phyloP scores from a whole-genome alignment of 805 yeast genomes.

The Candida ovalis region DNA sequence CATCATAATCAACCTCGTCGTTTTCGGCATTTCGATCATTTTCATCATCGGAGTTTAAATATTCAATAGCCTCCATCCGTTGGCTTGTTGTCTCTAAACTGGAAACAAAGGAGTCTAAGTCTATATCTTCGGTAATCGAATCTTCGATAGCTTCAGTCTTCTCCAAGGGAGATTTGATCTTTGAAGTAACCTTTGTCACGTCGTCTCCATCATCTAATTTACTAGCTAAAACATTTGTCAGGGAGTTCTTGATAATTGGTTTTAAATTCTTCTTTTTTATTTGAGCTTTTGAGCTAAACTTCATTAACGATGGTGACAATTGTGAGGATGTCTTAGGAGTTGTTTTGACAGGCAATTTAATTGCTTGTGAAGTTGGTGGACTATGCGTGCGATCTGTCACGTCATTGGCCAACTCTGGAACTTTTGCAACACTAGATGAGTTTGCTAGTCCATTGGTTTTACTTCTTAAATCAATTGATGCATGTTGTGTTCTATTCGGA shows the following conservation, averaged over 20 bases:
- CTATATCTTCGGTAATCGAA: conserved; percentile 25
- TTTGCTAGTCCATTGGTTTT: conserved; percentile 35
- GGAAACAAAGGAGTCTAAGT: conserved; percentile 15
- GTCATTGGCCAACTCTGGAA: too few species aligned
- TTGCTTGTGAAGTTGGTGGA: not conserved
- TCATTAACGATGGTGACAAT: conserved; percentile 12
- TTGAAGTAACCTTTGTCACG: not conserved
- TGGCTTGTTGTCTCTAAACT: conserved; percentile 1
- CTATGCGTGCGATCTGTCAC: not conserved
- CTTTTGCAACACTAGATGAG: too few species aligned
- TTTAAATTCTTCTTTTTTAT: not conserved
- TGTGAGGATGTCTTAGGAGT: not conserved
- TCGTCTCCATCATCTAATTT: not conserved
- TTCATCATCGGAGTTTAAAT: not conserved
- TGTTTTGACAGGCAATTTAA: too few species aligned
- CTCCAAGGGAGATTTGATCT: not conserved
- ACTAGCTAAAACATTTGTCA: conserved; percentile 3
- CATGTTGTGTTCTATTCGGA: not conserved
- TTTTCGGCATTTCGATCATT: conserved; percentile 6
- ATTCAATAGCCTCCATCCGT: not conserved
- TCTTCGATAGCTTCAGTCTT: conserved; percentile 10
- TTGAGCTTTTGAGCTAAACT: conserved; percentile 16
- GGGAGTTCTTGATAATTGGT: not conserved
- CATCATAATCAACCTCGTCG: not conserved
- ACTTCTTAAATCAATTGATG: too few species aligned